A percentile compares a stretch with the other conserved stretches of the same genome.
These are phyloP conservation scores for Conidiobolus incongruus DNA, from an alignment of 371 early-diverging fungal genomes.

Conservation along the genomic window DNA sequence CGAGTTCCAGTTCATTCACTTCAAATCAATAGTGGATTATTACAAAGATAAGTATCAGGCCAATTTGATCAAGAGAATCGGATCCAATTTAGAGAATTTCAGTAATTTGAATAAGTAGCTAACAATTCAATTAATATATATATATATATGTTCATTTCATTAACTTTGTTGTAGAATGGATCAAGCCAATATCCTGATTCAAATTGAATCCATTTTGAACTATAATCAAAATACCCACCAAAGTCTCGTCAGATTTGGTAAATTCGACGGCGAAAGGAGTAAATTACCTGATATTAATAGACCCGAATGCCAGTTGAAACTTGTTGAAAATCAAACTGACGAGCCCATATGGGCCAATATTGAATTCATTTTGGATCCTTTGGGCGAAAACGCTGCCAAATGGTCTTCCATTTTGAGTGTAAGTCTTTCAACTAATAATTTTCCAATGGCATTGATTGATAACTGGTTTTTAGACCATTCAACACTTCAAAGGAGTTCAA, in stretches of 20 bases:
- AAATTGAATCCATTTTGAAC: not conserved
- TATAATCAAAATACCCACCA: not conserved
- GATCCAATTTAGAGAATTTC: no score
- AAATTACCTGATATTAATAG: not conserved
- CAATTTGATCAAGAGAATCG: no score
- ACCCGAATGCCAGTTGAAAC: not conserved
- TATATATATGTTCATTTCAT: no score
- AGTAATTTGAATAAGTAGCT: no score
- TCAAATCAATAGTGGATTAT: no score
- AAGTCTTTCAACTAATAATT: slow-evolving; percentile 1
- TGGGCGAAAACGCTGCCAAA: slow-evolving; percentile 50
- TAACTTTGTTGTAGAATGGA: no score
- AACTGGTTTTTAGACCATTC: no score
- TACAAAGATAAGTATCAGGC: no score
- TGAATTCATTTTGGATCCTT: slow-evolving; percentile 46
- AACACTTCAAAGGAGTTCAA: slow-evolving; percentile 27
- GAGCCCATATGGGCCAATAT: slow-evolving; percentile 1
- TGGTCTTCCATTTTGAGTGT: slow-evolving; percentile 36
- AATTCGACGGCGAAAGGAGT: not conserved
- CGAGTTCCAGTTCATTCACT: no score
- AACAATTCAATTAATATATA: no score
- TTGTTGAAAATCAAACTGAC: not conserved
- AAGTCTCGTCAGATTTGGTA: not conserved
- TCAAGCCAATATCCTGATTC: not conserved
- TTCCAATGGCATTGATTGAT: not conserved